Conservation (phyloP, 179 eudicot species). For the Actinidia arguta region DNA sequence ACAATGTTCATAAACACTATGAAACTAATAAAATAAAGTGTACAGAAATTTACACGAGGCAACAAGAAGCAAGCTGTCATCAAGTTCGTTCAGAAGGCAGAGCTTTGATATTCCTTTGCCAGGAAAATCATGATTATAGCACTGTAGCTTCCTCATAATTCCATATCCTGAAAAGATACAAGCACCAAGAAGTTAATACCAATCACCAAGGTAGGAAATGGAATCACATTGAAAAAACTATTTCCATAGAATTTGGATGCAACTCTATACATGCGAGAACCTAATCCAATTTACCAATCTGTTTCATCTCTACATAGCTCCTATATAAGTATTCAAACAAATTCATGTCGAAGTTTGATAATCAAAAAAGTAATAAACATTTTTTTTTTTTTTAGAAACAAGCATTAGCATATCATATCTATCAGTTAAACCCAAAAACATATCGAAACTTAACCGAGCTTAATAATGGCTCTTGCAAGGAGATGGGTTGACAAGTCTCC, state of each 20-base stretch:
- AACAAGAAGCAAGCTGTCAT: conserved; percentile 91
- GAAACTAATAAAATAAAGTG: not conserved
- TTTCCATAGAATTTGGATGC: not conserved
- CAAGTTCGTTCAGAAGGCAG: conserved; percentile 91
- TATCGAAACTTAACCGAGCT: no score
- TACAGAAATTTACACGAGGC: conserved; percentile 69
- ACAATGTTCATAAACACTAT: not conserved
- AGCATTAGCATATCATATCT: no score
- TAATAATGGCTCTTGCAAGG: no score
- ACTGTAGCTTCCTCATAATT: conserved; percentile 89
- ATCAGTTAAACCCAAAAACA: no score
- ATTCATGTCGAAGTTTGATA: not conserved
- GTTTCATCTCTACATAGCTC: not conserved
- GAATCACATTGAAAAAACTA: not conserved
- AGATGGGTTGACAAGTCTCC: no score
- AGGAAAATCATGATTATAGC: conserved; percentile 79
- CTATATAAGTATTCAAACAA: not conserved
- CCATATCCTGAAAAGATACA: conserved; percentile 67
- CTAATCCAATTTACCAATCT: not conserved
- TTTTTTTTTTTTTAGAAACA: no score
- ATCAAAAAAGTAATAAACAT: not conserved
- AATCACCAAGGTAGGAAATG: not conserved
- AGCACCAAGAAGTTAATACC: not conserved
- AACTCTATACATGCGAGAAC: no score
- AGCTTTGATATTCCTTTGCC: conserved; percentile 92